A percentile compares a stretch with the other conserved stretches of the same genome.
Evolutionary conservation across 31 red algal genomes (phyloP).

Genomic region (Endocladia muricata): DNA sequence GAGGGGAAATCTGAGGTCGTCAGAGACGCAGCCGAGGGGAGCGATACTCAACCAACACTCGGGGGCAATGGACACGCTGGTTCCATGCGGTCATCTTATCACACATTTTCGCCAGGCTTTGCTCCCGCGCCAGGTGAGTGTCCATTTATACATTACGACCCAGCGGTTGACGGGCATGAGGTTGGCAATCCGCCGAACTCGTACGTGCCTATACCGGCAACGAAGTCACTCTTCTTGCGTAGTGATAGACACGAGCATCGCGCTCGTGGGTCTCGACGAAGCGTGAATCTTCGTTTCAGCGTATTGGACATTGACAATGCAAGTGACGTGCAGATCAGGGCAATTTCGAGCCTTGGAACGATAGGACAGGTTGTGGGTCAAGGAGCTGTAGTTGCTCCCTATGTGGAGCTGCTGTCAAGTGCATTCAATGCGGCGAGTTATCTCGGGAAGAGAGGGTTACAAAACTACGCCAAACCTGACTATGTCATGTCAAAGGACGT

Average conservation of each 20-base stretch:
- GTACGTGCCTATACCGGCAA: constrained; percentile 41
- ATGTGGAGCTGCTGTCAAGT: constrained; percentile 28
- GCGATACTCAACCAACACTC: background rate
- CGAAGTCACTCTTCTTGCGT: constrained; percentile 37
- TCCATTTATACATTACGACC: constrained; percentile 56
- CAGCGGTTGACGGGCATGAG: constrained; percentile 47
- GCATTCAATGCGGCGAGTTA: constrained; percentile 26
- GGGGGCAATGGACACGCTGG: background rate
- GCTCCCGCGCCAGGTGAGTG: constrained; percentile 15
- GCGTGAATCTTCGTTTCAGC: constrained; percentile 31
- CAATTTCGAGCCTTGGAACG: constrained; percentile 9
- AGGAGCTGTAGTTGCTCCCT: constrained; percentile 19
- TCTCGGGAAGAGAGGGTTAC: constrained; percentile 16
- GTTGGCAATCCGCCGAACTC: constrained; percentile 29
- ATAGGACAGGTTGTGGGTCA: constrained; percentile 13
- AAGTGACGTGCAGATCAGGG: constrained; percentile 21
- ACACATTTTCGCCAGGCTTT: background rate
- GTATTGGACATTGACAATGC: constrained; percentile 62
- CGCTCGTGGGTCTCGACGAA: background rate
- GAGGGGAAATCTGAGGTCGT: background rate
- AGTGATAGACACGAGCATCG: background rate
- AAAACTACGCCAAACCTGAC: constrained; percentile 34
- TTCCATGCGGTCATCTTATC: background rate
- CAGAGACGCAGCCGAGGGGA: background rate
- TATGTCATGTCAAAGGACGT: constrained; percentile 55